These are phyloP conservation scores for Striga asiatica DNA, from an alignment of 257 asterid species.

Conservation along the genomic window DNA sequence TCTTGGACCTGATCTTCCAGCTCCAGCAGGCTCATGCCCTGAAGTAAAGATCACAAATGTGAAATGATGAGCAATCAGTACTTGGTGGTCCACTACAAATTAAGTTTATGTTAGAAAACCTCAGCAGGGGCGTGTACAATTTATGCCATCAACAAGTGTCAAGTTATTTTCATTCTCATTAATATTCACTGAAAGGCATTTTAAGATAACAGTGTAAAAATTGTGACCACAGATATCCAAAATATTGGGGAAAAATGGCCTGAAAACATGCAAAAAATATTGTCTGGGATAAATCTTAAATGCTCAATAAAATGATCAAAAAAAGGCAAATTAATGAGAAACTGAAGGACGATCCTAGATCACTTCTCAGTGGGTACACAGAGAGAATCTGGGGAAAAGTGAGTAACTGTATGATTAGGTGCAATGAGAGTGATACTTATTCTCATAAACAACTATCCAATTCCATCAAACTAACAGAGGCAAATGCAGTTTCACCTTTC, in stretches of 20 bases:
- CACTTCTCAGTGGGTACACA: neutral
- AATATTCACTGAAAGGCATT: neutral
- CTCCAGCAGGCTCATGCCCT: constrained; percentile 99
- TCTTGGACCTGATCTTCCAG: constrained; percentile 97
- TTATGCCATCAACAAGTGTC: constrained; percentile 2
- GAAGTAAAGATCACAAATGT: constrained; percentile 11
- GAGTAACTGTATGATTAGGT: neutral
- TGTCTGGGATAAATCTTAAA: neutral
- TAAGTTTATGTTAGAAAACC: neutral
- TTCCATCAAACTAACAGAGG: constrained; percentile 13
- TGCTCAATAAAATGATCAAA: neutral
- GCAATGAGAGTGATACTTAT: neutral
- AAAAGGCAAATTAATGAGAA: neutral
- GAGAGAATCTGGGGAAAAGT: no score
- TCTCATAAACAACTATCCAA: neutral
- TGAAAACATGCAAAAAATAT: neutral
- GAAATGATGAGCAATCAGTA: constrained; percentile 1
- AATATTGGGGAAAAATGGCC: neutral
- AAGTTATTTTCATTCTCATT: neutral
- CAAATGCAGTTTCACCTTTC: constrained; percentile 50
- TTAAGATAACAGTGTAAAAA: neutral
- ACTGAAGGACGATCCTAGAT: neutral
- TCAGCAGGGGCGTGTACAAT: neutral
- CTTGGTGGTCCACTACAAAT: constrained; percentile 1
- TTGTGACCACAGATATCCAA: neutral